Percentiles rank a stretch among this genome's conserved stretches.
Conservation (phyloP, 805 yeast species). For the Metschnikowia sp. region DNA sequence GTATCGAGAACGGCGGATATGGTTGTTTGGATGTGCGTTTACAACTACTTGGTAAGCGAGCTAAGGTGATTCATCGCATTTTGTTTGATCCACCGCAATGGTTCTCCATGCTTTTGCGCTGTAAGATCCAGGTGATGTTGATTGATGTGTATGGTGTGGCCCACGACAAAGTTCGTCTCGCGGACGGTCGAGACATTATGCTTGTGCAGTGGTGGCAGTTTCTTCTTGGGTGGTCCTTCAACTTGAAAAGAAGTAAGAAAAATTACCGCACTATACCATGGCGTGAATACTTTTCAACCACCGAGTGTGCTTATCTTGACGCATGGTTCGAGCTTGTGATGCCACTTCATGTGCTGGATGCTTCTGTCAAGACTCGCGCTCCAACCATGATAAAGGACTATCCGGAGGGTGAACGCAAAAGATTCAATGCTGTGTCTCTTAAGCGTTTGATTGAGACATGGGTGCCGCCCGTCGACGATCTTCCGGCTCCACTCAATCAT, state of each 20-base stretch:
- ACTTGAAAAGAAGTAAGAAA: too few relatives aligned
- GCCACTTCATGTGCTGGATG: not conserved
- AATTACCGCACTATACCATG: too few relatives aligned
- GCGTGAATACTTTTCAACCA: too few relatives aligned
- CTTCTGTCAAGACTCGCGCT: not conserved
- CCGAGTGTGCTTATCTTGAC: not conserved
- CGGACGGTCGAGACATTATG: not conserved
- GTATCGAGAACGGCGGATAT: not conserved
- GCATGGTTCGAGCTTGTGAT: not conserved
- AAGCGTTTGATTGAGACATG: too few relatives aligned
- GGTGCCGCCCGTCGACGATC: too few relatives aligned
- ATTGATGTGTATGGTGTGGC: not conserved
- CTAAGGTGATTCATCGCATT: not conserved
- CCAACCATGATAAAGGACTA: too few relatives aligned
- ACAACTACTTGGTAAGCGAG: slow-evolving; percentile 1
- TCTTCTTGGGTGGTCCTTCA: not conserved
- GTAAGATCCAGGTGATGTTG: not conserved
- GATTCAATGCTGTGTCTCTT: too few relatives aligned
- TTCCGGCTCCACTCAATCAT: not conserved
- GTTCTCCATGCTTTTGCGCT: not conserved
- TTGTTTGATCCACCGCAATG: not conserved
- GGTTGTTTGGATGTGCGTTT: not conserved
- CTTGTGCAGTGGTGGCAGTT: not conserved
- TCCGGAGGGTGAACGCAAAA: too few relatives aligned
- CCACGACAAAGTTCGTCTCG: not conserved